A percentile compares a stretch with the other conserved stretches of the same genome.
Conservation (phyloP, 2,329 filamentous ascomycete species). For the Zalaria obscura region DNA sequence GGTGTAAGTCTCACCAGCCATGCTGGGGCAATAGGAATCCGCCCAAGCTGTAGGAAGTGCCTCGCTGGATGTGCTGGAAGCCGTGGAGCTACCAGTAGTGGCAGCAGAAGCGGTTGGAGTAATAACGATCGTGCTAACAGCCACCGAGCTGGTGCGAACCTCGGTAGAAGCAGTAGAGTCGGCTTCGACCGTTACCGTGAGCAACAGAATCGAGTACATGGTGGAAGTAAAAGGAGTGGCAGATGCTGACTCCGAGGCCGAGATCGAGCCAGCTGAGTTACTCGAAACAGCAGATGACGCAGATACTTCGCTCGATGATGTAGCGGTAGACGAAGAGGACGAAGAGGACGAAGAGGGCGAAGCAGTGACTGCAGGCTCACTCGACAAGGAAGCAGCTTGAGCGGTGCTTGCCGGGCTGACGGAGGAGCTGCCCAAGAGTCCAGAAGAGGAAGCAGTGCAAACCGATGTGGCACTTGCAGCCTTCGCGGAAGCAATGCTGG, state of each 20-base stretch:
- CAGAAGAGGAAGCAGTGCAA: too few species aligned
- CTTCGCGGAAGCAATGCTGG: not conserved
- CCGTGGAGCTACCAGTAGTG: conserved; percentile 1
- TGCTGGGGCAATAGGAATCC: not conserved
- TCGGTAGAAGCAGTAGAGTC: not conserved
- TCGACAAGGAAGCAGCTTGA: not conserved
- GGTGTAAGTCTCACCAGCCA: not conserved
- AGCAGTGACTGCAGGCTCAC: not conserved
- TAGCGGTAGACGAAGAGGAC: not conserved
- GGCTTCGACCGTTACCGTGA: not conserved
- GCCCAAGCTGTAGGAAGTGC: not conserved
- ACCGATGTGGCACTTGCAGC: not conserved
- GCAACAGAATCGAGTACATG: too few species aligned
- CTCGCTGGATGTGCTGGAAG: not conserved
- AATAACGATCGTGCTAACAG: conserved; percentile 3
- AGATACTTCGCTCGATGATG: not conserved
- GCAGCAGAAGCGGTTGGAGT: conserved; percentile 2
- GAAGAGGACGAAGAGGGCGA: not conserved
- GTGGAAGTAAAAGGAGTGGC: too few species aligned
- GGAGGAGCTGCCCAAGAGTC: too few species aligned
- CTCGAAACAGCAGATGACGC: not conserved
- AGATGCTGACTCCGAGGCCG: not conserved
- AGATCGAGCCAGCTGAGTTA: not conserved
- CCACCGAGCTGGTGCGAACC: not conserved
- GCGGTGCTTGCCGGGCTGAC: not conserved